Conservation (phyloP, 1,284 basidiomycete genomes). For the Sporisorium graminicola region DNA sequence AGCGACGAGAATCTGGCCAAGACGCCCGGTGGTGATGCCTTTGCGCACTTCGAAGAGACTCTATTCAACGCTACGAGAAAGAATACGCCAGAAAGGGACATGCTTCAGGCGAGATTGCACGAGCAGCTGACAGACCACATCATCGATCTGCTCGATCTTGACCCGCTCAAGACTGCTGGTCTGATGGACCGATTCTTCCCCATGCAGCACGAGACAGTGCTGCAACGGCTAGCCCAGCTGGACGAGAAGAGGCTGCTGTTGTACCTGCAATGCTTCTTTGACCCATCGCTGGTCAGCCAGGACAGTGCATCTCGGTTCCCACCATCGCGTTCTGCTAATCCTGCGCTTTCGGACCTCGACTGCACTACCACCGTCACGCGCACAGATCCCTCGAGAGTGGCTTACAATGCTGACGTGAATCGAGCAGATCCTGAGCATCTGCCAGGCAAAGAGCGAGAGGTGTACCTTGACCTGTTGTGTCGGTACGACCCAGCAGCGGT, state of each 20-base stretch:
- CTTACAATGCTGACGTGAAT: constrained; percentile 35
- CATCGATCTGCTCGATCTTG: constrained; percentile 74
- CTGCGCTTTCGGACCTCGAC: constrained; percentile 64
- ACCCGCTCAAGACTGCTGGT: constrained; percentile 78
- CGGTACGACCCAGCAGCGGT: constrained; percentile 78
- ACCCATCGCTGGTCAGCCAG: constrained; percentile 72
- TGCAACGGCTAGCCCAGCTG: constrained; percentile 64
- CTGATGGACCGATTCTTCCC: constrained; percentile 79
- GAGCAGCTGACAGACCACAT: constrained; percentile 40
- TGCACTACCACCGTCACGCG: constrained; percentile 11
- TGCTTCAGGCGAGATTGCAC: constrained; percentile 34
- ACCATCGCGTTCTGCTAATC: constrained; percentile 6
- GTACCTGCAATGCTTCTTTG: constrained; percentile 83
- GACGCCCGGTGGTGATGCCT: constrained; percentile 22
- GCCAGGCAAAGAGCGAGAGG: constrained; percentile 73
- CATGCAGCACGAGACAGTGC: constrained; percentile 74
- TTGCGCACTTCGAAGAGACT: constrained; percentile 45
- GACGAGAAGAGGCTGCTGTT: constrained; percentile 77
- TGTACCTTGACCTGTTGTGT: constrained; percentile 82
- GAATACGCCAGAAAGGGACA: constrained; percentile 9
- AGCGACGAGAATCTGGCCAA: neutral
- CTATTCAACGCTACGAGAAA: constrained; percentile 39
- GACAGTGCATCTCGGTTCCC: constrained; percentile 68
- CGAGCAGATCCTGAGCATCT: constrained; percentile 70
- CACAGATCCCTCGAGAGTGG: neutral